Base-by-base conservation (phyloP, 768 basidiomycete genomes). In the Russula brevipes region DNA sequence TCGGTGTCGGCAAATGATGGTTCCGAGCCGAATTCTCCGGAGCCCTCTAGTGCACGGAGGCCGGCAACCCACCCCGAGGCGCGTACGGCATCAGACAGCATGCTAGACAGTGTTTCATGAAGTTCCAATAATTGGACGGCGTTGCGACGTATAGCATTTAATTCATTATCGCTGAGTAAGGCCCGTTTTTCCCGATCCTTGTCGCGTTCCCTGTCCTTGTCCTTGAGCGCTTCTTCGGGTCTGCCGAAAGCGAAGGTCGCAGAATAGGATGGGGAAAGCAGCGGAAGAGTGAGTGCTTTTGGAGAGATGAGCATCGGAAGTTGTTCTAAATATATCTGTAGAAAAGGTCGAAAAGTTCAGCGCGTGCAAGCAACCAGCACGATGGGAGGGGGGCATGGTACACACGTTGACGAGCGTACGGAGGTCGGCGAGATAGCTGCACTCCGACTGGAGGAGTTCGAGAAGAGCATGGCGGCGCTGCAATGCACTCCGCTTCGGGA, bases 381-480 rank as follows among this genome's bases (percentile, higher is more conserved):
- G 24, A 24, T 55, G 24, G 24, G 24, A 24, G 24, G 24, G 24
- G 24, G 24, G 24, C 24, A 24, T 24, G 50, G 60, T 46, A n/a
- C 81, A 64, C 72, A 92, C 93, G 66, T 81, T 80, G 60, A 93
- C 88, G 49, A 98, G 80, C 9, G 82, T 82, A 64, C 85, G 82
- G 69, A 98, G 74, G 74, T 95, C 93, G 56, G 80, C 72, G 9
- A 94, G 80, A 72, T 98, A 98, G 7, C 85, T 84, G 19, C 84
- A 77, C 77, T 98, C 96, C 0, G 94, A 95, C 61, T 83, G 79
- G 31, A 98, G 80, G 45, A 98, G 77, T 75, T 98, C 96, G 67
- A 85, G 79, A 54, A 98, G 81, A 6, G 92, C 89, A 69, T 97
- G 87, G 66, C 82, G 87, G 59, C 73, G 69, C 41, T 71, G 68